Base-by-base conservation (phyloP, 1,284 basidiomycete genomes). In the Pseudozyma thailandica region DNA sequence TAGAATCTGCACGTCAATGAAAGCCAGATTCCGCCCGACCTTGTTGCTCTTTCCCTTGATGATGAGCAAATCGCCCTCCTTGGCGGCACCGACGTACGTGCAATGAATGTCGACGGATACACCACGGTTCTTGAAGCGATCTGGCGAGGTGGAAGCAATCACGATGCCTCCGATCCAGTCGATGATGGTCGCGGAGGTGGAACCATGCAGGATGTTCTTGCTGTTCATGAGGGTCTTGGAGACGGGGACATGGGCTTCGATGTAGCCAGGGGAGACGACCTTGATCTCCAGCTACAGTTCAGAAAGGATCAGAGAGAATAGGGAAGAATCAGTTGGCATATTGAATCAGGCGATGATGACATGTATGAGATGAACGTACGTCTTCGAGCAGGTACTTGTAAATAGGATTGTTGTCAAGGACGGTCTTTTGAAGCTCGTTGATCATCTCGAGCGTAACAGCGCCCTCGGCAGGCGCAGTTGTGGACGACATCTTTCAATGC, bases 101-200 rank as follows among this genome's bases (percentile, higher is more conserved):
- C 59, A 57, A 52, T 77, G 74, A 31, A 77, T 77, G 57, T 77
- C 72, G 42, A 77, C 66, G 16, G 56, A 62, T 9, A 74, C 72
- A 12, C 74, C 72, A 1, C 74, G 46, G 20, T 73, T 73, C 7
- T 25, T 45, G 51, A 62, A 61, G 12, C 59, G 63, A 8, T 63
- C 65, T 1, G 58, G 50, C 1, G 64, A 59, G 9, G 64, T 59
- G 39, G 63, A 58, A 5, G 72, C 74, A 35, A 77, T 66, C 47
- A 74, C 64, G 39, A 77, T 51, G 39, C 72, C 72, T 26, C 72
- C 74, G 37, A 74, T 59, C 71, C 72, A 74, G 39, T 77, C 74
- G 30, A 77, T 50, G 30, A 77, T 69, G 12, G 74, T 77, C 4
- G 74, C 74, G 1, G 74, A 70, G 0, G 73, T 71, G 7, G 72